Evolutionary conservation across 2,329 filamentous ascomycete genomes (phyloP).

Genomic region (Alternaria sp.): DNA sequence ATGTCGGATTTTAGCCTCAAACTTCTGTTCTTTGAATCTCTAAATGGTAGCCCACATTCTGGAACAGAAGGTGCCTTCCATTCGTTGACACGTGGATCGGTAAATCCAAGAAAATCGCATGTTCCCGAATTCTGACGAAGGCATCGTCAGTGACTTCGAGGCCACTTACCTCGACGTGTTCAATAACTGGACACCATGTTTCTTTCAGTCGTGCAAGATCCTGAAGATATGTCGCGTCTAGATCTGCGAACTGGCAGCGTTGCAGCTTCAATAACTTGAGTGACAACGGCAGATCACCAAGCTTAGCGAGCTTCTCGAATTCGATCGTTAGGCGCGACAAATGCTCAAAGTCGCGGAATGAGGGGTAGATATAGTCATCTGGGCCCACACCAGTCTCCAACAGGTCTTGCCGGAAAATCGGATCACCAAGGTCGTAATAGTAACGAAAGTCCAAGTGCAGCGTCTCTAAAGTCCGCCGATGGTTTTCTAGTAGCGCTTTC

Average conservation of each 20-base stretch:
- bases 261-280: background rate
- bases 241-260: background rate
- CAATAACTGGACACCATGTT: slow-evolving; percentile 9
- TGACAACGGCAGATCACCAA: background rate
- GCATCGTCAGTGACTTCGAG: background rate
- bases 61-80: background rate
- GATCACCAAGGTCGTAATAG: background rate
- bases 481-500: slow-evolving; percentile 9
- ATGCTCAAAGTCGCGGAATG: background rate
- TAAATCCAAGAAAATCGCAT: background rate
- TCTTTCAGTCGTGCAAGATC: background rate
- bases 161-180: background rate
- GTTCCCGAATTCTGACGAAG: background rate
- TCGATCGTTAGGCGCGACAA: slow-evolving; percentile 6
- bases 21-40: background rate
- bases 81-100: background rate
- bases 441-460: slow-evolving; percentile 2
- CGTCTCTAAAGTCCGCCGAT: slow-evolving; percentile 2
- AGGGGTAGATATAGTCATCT: background rate
- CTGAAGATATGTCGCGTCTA: background rate
- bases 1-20: background rate
- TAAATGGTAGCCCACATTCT: background rate
- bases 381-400: background rate
- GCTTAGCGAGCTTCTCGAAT: slow-evolving; percentile 4
- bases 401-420: background rate